Conservation (phyloP, 179 eudicot genomes). For the Amaranthus tricolor region DNA sequence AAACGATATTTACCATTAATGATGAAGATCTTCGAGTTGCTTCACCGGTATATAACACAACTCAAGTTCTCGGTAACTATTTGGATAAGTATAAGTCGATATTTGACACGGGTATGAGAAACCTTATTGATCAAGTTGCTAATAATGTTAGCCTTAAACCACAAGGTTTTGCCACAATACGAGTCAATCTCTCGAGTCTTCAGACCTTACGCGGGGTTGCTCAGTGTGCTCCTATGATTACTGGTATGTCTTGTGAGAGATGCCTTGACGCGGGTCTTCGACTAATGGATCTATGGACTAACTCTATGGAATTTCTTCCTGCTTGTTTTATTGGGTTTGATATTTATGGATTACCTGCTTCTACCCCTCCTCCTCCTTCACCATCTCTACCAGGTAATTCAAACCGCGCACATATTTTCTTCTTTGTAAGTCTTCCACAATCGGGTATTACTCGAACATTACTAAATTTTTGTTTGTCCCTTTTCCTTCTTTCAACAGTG, state of each 20-base stretch:
- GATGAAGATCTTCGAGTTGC: background rate
- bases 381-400: constrained; percentile 15
- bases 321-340: constrained; percentile 25
- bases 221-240: constrained; percentile 26
- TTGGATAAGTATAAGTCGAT: constrained; percentile 10
- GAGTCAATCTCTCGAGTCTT: background rate
- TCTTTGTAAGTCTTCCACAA: background rate
- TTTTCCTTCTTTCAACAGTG: background rate
- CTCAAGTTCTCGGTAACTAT: background rate
- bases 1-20: constrained; percentile 10
- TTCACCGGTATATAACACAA: background rate
- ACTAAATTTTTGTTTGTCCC: background rate
- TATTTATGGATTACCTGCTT: constrained; percentile 13
- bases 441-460: background rate
- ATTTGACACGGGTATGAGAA: constrained; percentile 11
- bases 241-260: constrained; percentile 13
- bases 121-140: constrained; percentile 21
- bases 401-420: background rate
- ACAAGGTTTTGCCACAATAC: constrained; percentile 17
- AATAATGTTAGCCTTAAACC: constrained; percentile 13
- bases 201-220: constrained; percentile 7
- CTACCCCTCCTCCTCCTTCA: background rate
- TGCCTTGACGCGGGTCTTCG: constrained; percentile 19
- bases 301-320: constrained; percentile 19
- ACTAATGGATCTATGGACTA: constrained; percentile 18